Evolutionary conservation across 1,284 basidiomycete genomes (phyloP), one percentile per base, ranked within the genome.

Genomic region (Ustilago shanxiensis): DNA sequence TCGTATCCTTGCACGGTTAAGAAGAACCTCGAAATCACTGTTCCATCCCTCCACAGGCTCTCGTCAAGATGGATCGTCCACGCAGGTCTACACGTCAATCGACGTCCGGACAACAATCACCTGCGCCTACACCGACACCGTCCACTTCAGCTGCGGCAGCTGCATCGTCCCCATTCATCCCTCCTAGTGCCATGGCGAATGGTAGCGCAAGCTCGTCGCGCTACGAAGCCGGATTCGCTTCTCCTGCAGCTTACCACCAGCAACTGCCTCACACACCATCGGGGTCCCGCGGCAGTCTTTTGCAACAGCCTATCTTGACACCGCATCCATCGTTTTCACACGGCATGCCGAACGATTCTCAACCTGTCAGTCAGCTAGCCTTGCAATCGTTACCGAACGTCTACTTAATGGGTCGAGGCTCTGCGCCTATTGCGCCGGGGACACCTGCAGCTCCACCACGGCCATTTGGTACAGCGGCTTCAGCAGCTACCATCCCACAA

Each of bases 401-500:
- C 28, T 55, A 60, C 41, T 37, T 51, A 6, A 39, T 76, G 50
- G 73, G 73, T 52, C 67, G 68, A 45, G 73, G 68, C 2, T 4
- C 65, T 1, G 68, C 68, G 2, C 68, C 73, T 0, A 53, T 76
- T 11, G 63, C 68, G 45, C 73, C 73, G 13, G 67, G 52, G 9
- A 71, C 73, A 33, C 57, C 73, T 1, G 51, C 37, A 20, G 73
- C 73, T 2, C 73, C 73, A 18, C 61, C 58, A 28, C 55, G 73
- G 41, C 54, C 68, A 3, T 71, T 53, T 33, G 73, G 73, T 18
- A 66, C 75, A 1, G 70, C 75, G 33, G 66, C 70, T 2, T 60
- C 57, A 1, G 44, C 24, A n/a, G 57, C 70, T 24, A 72, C 70
- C 50, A 28, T 77, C 16, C 75, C 79, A 0, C 96, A 98, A 86